Evolutionary conservation across 306 rosid species (phyloP).

Genomic region (Glycine latifolia): DNA sequence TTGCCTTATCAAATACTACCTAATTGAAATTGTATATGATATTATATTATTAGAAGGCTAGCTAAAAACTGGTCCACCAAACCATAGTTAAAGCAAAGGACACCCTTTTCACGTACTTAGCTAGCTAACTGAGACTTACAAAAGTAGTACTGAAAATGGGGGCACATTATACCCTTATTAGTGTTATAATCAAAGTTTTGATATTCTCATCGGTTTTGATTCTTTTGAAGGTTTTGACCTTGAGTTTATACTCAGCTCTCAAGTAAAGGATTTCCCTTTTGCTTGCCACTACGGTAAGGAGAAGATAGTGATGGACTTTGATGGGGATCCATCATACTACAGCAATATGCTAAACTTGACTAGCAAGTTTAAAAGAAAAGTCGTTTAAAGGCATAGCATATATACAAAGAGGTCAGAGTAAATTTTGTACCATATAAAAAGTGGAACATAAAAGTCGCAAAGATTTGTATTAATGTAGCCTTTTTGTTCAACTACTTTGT

Average conservation of each 20-base stretch:
- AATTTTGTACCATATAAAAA: slow-evolving; percentile 43
- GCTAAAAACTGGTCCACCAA: slow-evolving; percentile 27
- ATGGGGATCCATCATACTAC: slow-evolving; percentile 52
- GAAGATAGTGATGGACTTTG: slow-evolving; percentile 47
- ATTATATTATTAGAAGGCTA: slow-evolving; percentile 30
- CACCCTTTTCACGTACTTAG: slow-evolving; percentile 28
- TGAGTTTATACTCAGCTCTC: slow-evolving; percentile 51
- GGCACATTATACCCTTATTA: slow-evolving; percentile 37
- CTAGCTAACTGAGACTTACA: slow-evolving; percentile 16
- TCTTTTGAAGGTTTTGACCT: slow-evolving; percentile 59
- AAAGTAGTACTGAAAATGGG: slow-evolving; percentile 24
- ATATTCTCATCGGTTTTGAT: slow-evolving; percentile 44
- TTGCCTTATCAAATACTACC: slow-evolving; percentile 12
- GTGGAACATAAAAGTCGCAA: slow-evolving; percentile 47
- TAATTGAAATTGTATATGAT: slow-evolving; percentile 23
- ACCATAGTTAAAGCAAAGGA: slow-evolving; percentile 11
- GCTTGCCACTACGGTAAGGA: slow-evolving; percentile 70
- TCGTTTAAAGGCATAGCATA: slow-evolving; percentile 50
- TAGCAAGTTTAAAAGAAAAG: slow-evolving; percentile 54
- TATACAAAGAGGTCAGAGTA: slow-evolving; percentile 34
- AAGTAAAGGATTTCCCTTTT: slow-evolving; percentile 66
- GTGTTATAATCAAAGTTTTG: slow-evolving; percentile 45
- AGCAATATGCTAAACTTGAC: slow-evolving; percentile 62
- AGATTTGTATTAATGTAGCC: slow-evolving; percentile 42
- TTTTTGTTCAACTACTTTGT: slow-evolving; percentile 27